Conservation (phyloP, 2,329 filamentous ascomycete species). For the Colletotrichum sp. region DNA sequence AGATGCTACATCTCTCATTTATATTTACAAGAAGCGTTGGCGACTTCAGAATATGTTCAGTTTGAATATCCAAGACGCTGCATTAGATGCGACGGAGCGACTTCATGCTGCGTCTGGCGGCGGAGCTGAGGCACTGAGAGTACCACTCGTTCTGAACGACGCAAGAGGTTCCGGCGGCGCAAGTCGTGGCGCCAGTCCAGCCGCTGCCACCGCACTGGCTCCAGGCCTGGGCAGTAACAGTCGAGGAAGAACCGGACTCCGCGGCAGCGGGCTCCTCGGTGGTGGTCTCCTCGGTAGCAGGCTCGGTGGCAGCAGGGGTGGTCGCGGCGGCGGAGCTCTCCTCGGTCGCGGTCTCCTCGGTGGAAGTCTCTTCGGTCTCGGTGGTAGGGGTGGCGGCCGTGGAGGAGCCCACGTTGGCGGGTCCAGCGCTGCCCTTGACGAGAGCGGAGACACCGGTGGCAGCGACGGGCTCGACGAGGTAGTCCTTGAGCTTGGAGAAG, state of each 20-base stretch:
- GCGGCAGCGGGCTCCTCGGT: neutral
- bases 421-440: conserved; percentile 26
- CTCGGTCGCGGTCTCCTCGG: neutral
- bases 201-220: conserved; percentile 29
- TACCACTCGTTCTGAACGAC: conserved; percentile 43
- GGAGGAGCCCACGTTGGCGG: conserved; percentile 25
- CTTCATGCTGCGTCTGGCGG: neutral
- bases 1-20: neutral
- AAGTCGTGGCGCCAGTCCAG: conserved; percentile 27
- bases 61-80: neutral
- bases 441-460: conserved; percentile 27
- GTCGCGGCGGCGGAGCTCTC: neutral
- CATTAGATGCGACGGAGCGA: neutral
- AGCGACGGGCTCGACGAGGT: conserved; percentile 28
- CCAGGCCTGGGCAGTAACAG: conserved; percentile 2
- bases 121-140: conserved; percentile 58
- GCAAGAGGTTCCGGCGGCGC: conserved; percentile 24
- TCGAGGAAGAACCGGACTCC: neutral
- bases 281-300: neutral
- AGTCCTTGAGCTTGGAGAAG: conserved; percentile 19
- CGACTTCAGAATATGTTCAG: neutral
- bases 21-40: neutral
- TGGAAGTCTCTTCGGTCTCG: neutral
- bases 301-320: neutral
- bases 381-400: neutral